These are phyloP conservation scores for Iris macrosiphon DNA, from an alignment of 106 monocot species.

Conservation along the genomic window DNA sequence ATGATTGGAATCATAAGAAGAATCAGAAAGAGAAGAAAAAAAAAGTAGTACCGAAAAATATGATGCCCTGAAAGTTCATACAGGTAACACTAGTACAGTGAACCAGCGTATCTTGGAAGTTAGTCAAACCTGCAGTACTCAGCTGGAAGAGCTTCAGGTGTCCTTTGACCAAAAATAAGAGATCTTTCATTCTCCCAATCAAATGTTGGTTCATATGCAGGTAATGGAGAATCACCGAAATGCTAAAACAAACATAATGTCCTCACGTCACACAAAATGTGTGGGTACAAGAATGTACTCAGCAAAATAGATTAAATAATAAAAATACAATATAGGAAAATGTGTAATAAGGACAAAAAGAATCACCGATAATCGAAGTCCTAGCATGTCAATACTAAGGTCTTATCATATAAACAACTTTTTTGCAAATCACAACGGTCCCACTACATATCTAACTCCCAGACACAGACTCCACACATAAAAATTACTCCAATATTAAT, in stretches of 20 bases:
- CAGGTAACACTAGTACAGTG: no score
- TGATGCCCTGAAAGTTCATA: no score
- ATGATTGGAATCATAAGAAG: background rate
- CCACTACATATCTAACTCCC: no score
- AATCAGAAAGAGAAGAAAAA: constrained; percentile 5
- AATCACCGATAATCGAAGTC: no score
- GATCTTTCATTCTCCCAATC: constrained; percentile 99
- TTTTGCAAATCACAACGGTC: no score
- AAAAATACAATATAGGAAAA: background rate
- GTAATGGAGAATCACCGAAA: constrained; percentile 83
- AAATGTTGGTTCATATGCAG: constrained; percentile 97
- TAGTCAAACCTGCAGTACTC: constrained; percentile 46
- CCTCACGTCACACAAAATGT: background rate
- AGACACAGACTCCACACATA: no score
- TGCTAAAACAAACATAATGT: constrained; percentile 43
- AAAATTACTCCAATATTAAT: no score
- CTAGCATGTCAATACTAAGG: no score
- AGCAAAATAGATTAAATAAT: constrained; percentile 1
- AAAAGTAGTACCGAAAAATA: background rate
- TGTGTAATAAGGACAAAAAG: no score
- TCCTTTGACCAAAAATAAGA: constrained; percentile 88
- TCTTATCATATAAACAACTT: no score
- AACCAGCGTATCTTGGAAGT: no score
- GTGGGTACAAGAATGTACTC: background rate
- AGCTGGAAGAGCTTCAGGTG: constrained; percentile 47